Percentiles rank a stretch among this genome's conserved stretches.
phyloP scores from a whole-genome alignment of 805 yeast genomes.

The Starmerella kuoi region DNA sequence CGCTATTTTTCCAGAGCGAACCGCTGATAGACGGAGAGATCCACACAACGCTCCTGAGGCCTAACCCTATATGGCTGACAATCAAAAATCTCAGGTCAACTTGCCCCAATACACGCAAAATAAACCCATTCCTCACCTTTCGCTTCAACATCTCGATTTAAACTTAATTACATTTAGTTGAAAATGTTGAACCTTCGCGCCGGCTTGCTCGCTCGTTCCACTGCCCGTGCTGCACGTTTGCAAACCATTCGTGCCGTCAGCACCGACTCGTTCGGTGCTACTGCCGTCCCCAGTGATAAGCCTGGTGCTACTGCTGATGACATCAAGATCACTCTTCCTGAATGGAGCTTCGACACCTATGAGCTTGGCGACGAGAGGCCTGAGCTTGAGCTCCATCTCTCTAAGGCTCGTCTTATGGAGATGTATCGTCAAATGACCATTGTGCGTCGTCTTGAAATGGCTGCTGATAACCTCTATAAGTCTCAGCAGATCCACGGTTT shows the following conservation, averaged over 20 bases:
- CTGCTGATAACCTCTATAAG: slow-evolving; percentile 93
- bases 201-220: background rate
- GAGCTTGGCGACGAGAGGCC: slow-evolving; percentile 55
- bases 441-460: slow-evolving; percentile 93
- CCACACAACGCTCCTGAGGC: too few relatives aligned
- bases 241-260: slow-evolving; percentile 10
- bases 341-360: slow-evolving; percentile 74
- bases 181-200: slow-evolving; percentile 9
- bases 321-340: slow-evolving; percentile 43
- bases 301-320: slow-evolving; percentile 17
- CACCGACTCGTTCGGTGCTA: slow-evolving; percentile 19
- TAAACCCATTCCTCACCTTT: background rate
- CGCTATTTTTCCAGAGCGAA: too few relatives aligned
- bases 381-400: slow-evolving; percentile 58
- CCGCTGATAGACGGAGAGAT: too few relatives aligned
- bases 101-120: background rate
- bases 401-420: slow-evolving; percentile 65
- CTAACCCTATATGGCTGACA: background rate
- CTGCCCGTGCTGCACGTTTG: background rate
- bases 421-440: slow-evolving; percentile 95
- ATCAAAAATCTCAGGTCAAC: background rate
- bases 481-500: slow-evolving; percentile 98
- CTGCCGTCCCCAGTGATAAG: slow-evolving; percentile 17
- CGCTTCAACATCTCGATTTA: too few relatives aligned
- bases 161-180: too few relatives aligned